These are phyloP conservation scores for Pseudomonodictys pantanalensis DNA, from an alignment of 495 filamentous ascomycete species.

Conservation along the genomic window DNA sequence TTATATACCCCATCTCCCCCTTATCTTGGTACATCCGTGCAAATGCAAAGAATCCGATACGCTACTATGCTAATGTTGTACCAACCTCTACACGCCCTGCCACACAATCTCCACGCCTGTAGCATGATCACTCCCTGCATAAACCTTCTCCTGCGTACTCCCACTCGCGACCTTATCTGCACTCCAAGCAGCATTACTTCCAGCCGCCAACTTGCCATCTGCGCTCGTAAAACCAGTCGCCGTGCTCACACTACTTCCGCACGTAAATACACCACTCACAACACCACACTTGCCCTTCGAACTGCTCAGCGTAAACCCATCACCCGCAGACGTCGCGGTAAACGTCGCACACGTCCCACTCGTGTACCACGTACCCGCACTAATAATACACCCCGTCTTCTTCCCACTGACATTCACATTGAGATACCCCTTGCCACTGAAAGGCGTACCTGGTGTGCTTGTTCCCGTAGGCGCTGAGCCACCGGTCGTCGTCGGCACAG, in stretches of 20 bases:
- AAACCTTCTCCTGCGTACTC: constrained; percentile 33
- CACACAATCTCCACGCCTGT: constrained; percentile 15
- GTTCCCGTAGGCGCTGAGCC: constrained; percentile 40
- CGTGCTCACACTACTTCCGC: constrained; percentile 28
- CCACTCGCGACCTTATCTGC: constrained; percentile 37
- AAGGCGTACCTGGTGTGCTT: constrained; percentile 44
- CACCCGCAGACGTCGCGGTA: constrained; percentile 42
- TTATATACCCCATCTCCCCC: no score
- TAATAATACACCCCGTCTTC: constrained; percentile 66
- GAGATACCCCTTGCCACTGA: constrained; percentile 58
- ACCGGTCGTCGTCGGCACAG: constrained; percentile 34
- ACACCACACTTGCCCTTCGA: constrained; percentile 39
- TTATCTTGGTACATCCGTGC: no score
- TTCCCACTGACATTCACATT: constrained; percentile 53
- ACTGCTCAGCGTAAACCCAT: constrained; percentile 36
- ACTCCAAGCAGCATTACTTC: constrained; percentile 32
- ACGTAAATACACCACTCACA: constrained; percentile 35
- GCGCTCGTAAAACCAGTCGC: constrained; percentile 31
- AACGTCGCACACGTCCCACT: constrained; percentile 70
- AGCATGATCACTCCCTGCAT: constrained; percentile 17
- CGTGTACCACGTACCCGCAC: constrained; percentile 65
- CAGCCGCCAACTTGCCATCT: constrained; percentile 26
- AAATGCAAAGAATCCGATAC: no score
- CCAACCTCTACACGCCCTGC: constrained; percentile 17
- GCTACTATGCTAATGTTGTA: background rate